Base-by-base conservation (phyloP, 2,329 filamentous ascomycete species). In the Venturia effusa region DNA sequence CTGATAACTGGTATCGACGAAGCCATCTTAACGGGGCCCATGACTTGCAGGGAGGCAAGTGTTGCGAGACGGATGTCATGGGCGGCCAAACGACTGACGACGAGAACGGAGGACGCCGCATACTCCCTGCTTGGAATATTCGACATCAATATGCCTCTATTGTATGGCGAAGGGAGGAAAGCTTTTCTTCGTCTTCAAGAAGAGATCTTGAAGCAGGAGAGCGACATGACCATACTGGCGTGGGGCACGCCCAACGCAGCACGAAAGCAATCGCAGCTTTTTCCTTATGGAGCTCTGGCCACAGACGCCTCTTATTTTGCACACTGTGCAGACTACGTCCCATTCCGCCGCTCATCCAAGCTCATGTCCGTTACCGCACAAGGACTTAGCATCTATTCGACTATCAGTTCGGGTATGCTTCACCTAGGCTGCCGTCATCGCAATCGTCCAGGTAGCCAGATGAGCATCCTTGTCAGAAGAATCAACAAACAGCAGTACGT, bases 71-170 rank as follows among this genome's bases (percentile, higher is more conserved):
- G 51, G 13, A 65, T 65, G 64, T 63, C 30, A 10, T 65, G 64
- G 64, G 61, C 61, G 3, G 54, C 61, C 3, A 43, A 27, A 5
- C 5, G 61, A 13, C 4, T 55, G 27, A 64, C 63, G 3, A 63
- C 59, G 2, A 4, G 59, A 24, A 22, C 30, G 7, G 63, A 64
- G 55, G 63, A 64, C 32, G 37, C 37, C 11, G 63, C 63, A 2
- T 64, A 64, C 40, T 64, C 8, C 27, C n/a, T 64, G 3, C 19
- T 64, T 17, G n/a, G 63, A 39, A 34, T 64, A 7, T 64, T 64
- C 40, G 41, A 45, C 40, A 34, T 64, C 15, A 63, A 64, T 32
- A 64, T 64, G 63, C 63, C 63, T 4, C 15, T 64, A 13, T 22
- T 64, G 2, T 64, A 64, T 54, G 63, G 63, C 3, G 63, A 64